These are phyloP conservation scores for Hura crepitans DNA, from an alignment of 441 rosid species.

Conservation along the genomic window DNA sequence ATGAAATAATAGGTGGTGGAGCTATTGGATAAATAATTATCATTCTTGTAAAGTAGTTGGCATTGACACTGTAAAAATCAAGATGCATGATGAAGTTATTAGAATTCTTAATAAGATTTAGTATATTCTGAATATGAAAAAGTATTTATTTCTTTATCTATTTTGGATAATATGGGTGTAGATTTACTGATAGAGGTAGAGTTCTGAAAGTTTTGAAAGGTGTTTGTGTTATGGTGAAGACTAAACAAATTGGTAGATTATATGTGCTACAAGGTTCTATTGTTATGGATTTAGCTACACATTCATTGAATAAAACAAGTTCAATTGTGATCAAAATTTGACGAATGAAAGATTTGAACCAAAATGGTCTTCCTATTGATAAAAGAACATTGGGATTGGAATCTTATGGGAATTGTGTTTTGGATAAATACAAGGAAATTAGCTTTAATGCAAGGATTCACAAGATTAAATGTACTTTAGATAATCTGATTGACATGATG, in stretches of 20 bases:
- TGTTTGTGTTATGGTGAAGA: neutral
- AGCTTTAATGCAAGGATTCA: too few relatives aligned
- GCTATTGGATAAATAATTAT: neutral
- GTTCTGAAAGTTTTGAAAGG: constrained; percentile 7
- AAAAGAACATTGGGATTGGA: too few relatives aligned
- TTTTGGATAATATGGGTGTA: neutral
- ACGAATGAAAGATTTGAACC: too few relatives aligned
- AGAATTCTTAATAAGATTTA: neutral
- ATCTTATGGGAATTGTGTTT: too few relatives aligned
- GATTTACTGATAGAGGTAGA: constrained; percentile 3
- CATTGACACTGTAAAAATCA: neutral
- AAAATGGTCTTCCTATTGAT: too few relatives aligned
- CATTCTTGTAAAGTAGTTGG: neutral
- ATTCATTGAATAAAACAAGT: too few relatives aligned
- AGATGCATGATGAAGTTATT: neutral
- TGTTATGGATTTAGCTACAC: neutral
- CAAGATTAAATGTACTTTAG: too few relatives aligned
- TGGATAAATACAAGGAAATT: too few relatives aligned
- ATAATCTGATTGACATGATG: too few relatives aligned
- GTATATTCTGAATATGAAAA: neutral
- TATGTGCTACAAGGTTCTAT: neutral
- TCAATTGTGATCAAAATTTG: too few relatives aligned
- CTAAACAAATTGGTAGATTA: neutral
- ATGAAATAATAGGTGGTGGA: neutral
- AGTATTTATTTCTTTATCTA: neutral